phyloP scores from a whole-genome alignment of 768 basidiomycete species.

The Hypholoma fasciculare region DNA sequence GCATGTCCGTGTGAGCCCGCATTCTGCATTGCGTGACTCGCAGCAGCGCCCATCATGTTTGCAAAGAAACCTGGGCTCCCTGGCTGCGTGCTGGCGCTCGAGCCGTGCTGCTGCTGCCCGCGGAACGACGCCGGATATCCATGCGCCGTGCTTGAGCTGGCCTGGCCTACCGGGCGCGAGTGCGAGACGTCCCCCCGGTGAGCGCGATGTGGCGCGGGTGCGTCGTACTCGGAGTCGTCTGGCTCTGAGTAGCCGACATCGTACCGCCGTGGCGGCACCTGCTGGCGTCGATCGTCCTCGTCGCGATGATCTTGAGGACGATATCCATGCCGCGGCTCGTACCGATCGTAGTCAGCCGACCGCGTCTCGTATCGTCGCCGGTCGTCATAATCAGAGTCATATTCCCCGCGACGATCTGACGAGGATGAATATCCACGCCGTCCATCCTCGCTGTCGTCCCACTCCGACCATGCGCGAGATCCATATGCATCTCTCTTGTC shows the following conservation, averaged over 20 bases:
- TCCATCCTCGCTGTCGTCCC: background rate
- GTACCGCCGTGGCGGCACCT: background rate
- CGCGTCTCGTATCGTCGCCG: background rate
- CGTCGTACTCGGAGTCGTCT: background rate
- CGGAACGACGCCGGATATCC: background rate
- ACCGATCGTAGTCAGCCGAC: background rate
- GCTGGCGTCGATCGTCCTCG: background rate
- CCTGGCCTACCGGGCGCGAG: background rate
- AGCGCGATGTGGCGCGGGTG: background rate
- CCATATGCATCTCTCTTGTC: constrained; percentile 8
- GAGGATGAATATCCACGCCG: background rate
- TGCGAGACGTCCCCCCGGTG: background rate
- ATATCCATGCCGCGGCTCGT: background rate
- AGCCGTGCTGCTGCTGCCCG: background rate
- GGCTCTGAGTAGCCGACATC: background rate
- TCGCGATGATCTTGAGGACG: too few relatives aligned
- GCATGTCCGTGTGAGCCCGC: background rate
- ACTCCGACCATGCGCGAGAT: background rate
- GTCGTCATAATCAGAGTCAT: background rate
- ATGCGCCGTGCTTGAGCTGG: background rate
- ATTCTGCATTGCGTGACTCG: background rate
- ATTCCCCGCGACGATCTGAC: background rate
- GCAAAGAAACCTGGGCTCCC: background rate
- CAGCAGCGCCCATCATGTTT: background rate
- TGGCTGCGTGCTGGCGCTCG: background rate